Evolutionary conservation across 2,329 filamentous ascomycete genomes (phyloP), one percentile per base, ranked within the genome.

Genomic region (Albophoma yamanashiensis): DNA sequence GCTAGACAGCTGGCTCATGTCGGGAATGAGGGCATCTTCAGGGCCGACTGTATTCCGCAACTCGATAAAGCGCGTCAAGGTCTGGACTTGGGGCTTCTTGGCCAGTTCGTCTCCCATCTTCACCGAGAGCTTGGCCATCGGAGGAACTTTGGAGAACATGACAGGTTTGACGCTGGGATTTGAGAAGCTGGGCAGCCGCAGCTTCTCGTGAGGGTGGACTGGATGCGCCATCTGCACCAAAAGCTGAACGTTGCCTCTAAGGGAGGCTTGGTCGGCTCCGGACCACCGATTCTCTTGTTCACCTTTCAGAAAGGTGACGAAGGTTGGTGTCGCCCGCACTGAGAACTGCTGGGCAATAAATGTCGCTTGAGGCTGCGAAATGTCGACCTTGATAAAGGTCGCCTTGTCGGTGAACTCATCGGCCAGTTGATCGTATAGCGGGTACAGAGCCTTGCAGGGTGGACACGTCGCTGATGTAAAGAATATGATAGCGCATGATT

Each of bases 381-480:
- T 85, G 69, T 97, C 92, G 15, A 95, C 85, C 69, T 95, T 94
- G 75, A 97, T 86, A 56, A 97, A 82, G 0, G 84, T 76, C 4
- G 85, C 87, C 65, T 87, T 87, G 39, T 82, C 76, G 1, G 83
- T 87, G 36, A 87, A 80, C 69, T 95, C 88, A 34, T 82, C 83
- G 1, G 92, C 92, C 0, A 97, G 78, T 64, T 90, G 80, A 62
- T 95, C 89, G 67, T 91, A 97, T 0, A 87, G 74, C 1, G 92
- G 91, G 67, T 96, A 95, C 2, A 93, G 81, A 20, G 85, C 75
- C 71, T 89, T 93, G 80, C 93, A 97, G 0, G 92, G 92, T 0
- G 85, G 82, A 69, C 92, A 97, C 2, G 88, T 94, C 2, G 89
- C 84, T 4, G 91, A 96, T 0, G 93, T 97, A 76, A 97, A 97